Evolutionary conservation across 768 basidiomycete species (phyloP), one percentile per base, ranked within the genome.

Genomic region (Calocybe indica): DNA sequence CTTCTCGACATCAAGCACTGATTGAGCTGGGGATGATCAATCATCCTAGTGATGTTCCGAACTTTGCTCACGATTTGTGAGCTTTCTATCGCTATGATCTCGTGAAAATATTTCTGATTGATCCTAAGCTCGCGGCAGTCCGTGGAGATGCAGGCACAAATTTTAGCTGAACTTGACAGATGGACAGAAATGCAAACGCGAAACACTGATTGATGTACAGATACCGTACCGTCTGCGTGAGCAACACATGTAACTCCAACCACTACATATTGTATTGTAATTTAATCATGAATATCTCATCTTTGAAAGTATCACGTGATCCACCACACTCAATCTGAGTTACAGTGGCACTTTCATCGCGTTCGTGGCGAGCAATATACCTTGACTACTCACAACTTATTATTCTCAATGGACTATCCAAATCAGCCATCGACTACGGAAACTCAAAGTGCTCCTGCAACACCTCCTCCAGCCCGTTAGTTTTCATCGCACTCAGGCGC

Each of bases 11-110:
- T 57, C 66, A 68, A 39, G 86, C 85, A 1, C 69, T 89, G 46
- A 68, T 88, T 43, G 79, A 76, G 28, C 66, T 83, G 2, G 82
- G 79, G 7, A 72, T 81, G 61, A 78, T 89, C 55, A 70, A 68
- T 42, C 63, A 64, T 32, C 70, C 76, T 5, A 65, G 64, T 8
- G 76, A 85, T 37, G 62, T 85, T 3, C 64, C 78, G 1, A 53
- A 56, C 3, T 88, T 88, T 57, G 86, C 85, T 6, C 71, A 73
- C 46, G 68, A 76, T 31, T 88, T 88, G 85, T 87, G 53, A 64
- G 83, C 73, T 7, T 14, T 13, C 22, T 43, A 28, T 7, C 13
- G 47, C 13, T 57, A 49, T 59, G 38, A 28, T 40, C 14, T n/a
- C 40, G 30, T 3, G 14, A 47, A 22, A 8, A 30, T 22, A 40